Base-by-base conservation (phyloP, 192 early-diverging fungal species). In the Coemansia sp. region DNA sequence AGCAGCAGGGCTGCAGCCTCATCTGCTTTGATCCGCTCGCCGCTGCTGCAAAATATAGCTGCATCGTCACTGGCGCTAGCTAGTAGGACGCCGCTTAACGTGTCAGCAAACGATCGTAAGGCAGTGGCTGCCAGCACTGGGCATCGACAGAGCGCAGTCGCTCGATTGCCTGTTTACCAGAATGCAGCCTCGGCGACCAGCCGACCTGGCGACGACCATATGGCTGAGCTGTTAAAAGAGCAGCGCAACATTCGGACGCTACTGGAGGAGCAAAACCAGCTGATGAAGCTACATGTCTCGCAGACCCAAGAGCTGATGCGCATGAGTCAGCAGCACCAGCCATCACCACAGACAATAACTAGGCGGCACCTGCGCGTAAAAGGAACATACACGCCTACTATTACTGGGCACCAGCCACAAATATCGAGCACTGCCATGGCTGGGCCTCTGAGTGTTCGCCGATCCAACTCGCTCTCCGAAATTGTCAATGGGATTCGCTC, bases 241-340 rank as follows among this genome's bases (percentile, higher is more conserved):
- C 78, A 81, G 61, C 73, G 78, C 46, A 69, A 69, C 16, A 81
- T 81, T 16, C 78, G 78, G 26, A 20, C 55, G 13, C 40, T 81
- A 38, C 63, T 81, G 3, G 73, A 81, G 38, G 73, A 81, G 51
- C 78, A 81, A 24, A 81, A 81, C 50, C 59, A 23, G 3, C 66
- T 81, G 23, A 75, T 81, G 37, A 74, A 68, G 56, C 39, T 70
- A 13, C 78, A 81, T 35, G 70, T 81, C 16, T 71, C 78, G 21
- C 78, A 81, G 60, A 69, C 78, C 1, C 73, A 72, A 14, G 78
- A 81, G 69, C 59, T 81, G 40, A 69, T 81, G 69, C 78, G 66
- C 21, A 21, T 75, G 21, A 60, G 65, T 3, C 60, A 60, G 10
- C 63, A 69, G 10, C 66, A 69, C 43, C 72, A 81, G 63, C 69